Conservation (phyloP, 768 basidiomycete genomes). For the Coprinopsis marcescibilis region DNA sequence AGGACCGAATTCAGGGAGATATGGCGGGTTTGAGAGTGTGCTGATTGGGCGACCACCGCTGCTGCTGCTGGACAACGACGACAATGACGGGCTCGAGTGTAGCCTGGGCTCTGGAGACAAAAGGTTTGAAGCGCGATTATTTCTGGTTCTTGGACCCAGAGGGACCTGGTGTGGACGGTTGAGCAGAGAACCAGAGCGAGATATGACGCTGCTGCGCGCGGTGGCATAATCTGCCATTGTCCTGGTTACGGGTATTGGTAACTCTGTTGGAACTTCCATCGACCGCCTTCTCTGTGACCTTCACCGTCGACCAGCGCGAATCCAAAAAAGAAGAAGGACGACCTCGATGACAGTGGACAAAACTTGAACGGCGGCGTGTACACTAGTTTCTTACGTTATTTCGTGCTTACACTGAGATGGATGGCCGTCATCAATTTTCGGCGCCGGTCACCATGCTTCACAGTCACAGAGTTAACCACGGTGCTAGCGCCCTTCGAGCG, state of each 20-base stretch:
- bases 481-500: too few relatives aligned
- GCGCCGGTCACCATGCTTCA: too few relatives aligned
- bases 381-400: neutral
- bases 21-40: slow-evolving; percentile 13
- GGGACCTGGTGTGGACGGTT: slow-evolving; percentile 23
- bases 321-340: neutral
- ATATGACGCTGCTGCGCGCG: slow-evolving; percentile 15
- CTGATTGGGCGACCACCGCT: neutral
- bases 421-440: neutral
- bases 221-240: slow-evolving; percentile 26
- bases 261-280: neutral
- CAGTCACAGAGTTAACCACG: too few relatives aligned
- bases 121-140: slow-evolving; percentile 15
- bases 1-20: slow-evolving; percentile 8
- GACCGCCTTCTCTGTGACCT: too few relatives aligned
- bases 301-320: neutral
- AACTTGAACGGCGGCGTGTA: neutral
- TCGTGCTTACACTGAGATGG: too few relatives aligned
- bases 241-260: neutral
- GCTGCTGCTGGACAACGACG: slow-evolving; percentile 4
- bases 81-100: slow-evolving; percentile 7
- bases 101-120: slow-evolving; percentile 2
- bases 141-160: slow-evolving; percentile 22
- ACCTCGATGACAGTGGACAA: neutral
- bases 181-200: slow-evolving; percentile 21